Conservation (phyloP, 208 protist genomes). For the Crithidia expoeki region DNA sequence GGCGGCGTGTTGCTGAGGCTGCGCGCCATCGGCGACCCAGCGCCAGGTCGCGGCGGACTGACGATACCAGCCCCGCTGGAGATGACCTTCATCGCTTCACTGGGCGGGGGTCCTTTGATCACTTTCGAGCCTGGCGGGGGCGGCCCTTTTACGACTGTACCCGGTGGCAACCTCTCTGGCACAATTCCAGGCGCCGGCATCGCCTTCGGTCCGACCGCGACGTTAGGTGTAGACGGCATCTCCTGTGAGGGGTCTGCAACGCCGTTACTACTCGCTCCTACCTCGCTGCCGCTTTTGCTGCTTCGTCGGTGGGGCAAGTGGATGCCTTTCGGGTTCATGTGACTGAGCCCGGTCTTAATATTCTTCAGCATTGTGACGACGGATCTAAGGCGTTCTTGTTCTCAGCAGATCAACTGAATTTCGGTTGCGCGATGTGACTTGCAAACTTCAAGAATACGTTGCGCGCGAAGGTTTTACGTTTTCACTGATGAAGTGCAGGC, state of each 20-base stretch:
- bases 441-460: no score
- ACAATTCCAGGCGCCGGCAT: constrained; percentile 13
- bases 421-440: neutral
- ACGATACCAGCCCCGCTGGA: constrained; percentile 6
- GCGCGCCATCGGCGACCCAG: constrained; percentile 3
- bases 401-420: no score
- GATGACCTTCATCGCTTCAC: constrained; percentile 42
- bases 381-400: neutral
- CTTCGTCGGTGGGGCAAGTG: neutral
- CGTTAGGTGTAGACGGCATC: neutral
- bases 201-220: constrained; percentile 24
- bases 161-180: constrained; percentile 12
- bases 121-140: constrained; percentile 49
- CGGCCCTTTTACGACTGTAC: constrained; percentile 16
- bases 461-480: no score
- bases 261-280: neutral
- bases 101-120: constrained; percentile 51
- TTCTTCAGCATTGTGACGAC: constrained; percentile 19
- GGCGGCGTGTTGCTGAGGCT: constrained; percentile 23
- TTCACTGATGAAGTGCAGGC: neutral
- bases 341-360: constrained; percentile 22
- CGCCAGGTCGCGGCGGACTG: constrained; percentile 1
- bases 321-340: constrained; percentile 27
- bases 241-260: constrained; percentile 1
- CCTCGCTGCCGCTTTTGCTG: constrained; percentile 2